A percentile compares a stretch with the other conserved stretches of the same genome.
Evolutionary conservation across 176 grass and related monocot species (phyloP).

Genomic region (Musa beccarii): DNA sequence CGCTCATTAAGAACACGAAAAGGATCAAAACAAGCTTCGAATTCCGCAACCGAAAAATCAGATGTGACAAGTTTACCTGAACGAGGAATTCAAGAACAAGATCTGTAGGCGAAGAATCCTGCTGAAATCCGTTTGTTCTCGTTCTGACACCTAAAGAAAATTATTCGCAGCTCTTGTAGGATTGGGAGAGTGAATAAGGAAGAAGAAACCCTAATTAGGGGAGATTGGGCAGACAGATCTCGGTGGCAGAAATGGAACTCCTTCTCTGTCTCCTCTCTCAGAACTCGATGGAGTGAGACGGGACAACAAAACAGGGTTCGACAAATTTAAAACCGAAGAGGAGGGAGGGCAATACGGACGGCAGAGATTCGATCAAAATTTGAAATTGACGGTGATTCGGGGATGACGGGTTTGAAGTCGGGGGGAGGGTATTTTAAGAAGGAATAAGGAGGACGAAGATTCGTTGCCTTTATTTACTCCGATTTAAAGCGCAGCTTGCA

Average conservation of each 20-base stretch:
- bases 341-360: not conserved
- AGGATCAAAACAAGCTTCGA: not conserved
- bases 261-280: not conserved
- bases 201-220: no score
- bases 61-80: not conserved
- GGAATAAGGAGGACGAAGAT: not conserved
- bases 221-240: no score
- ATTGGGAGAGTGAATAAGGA: no score
- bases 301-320: not conserved
- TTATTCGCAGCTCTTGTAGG: no score
- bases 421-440: not conserved
- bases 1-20: no score
- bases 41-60: not conserved
- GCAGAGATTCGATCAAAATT: not conserved
- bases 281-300: not conserved
- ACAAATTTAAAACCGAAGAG: not conserved
- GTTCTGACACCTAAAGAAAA: not conserved
- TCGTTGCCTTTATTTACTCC: not conserved
- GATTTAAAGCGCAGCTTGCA: not conserved
- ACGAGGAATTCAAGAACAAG: conserved; percentile 20
- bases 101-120: conserved; percentile 3
- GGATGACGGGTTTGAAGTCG: not conserved
- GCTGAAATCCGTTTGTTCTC: not conserved
- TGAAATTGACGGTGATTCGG: not conserved
- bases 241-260: no score